phyloP scores from a whole-genome alignment of 441 rosid species.

The Breynia disticha region DNA sequence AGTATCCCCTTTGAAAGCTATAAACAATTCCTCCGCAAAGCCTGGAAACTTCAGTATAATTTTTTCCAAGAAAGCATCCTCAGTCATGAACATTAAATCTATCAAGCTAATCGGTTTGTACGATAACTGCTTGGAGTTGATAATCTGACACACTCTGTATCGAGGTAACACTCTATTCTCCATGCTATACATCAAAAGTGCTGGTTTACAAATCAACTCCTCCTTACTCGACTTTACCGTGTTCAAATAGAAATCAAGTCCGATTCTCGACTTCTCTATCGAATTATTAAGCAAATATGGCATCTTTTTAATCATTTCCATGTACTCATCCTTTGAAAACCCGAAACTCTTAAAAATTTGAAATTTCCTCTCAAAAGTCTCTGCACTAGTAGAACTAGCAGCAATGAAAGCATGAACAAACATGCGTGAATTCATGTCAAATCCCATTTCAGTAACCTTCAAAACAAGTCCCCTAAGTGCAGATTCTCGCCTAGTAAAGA shows the following conservation, averaged over 20 bases:
- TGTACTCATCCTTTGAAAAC: constrained; percentile 18
- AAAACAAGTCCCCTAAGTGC: constrained; percentile 15
- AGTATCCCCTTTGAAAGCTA: constrained; percentile 25
- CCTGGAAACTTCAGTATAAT: constrained; percentile 20
- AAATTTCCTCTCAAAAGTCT: constrained; percentile 11
- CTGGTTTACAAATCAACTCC: constrained; percentile 14
- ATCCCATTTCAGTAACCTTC: not conserved
- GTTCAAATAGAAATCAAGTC: constrained; percentile 24
- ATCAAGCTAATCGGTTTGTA: constrained; percentile 13
- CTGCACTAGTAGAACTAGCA: no score
- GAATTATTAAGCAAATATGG: constrained; percentile 22
- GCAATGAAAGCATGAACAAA: constrained; percentile 10
- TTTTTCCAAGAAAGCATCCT: constrained; percentile 22
- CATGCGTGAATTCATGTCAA: constrained; percentile 23
- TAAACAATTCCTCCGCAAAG: constrained; percentile 24
- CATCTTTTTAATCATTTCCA: constrained; percentile 18
- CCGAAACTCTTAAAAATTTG: constrained; percentile 21
- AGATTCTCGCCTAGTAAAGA: constrained; percentile 19
- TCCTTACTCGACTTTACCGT: constrained; percentile 16
- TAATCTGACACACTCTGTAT: constrained; percentile 23
- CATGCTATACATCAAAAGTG: constrained; percentile 21
- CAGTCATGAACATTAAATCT: constrained; percentile 5
- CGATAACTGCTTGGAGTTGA: constrained; percentile 22
- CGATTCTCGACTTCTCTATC: constrained; percentile 24
- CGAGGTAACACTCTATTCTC: constrained; percentile 33